phyloP scores from a whole-genome alignment of 148 eudicot species.

The Persicaria maculosa region DNA sequence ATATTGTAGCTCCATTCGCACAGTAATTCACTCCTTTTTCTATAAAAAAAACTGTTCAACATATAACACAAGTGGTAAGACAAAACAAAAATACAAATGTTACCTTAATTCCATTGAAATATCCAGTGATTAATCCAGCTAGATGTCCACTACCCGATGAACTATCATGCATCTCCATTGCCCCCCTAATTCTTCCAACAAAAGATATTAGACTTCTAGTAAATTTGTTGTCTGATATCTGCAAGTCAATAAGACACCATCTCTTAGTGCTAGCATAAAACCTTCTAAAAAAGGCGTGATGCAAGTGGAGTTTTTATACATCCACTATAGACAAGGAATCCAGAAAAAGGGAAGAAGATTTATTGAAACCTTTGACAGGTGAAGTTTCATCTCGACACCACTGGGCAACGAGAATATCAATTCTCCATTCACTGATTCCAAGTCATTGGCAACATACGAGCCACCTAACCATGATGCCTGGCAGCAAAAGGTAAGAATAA shows the following conservation, averaged over 20 bases:
- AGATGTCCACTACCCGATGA: conserved; percentile 31
- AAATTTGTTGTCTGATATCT: conserved; percentile 69
- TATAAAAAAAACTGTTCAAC: not conserved
- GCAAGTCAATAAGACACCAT: conserved; percentile 18
- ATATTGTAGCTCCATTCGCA: not conserved
- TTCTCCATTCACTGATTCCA: conserved; percentile 55
- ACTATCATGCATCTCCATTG: conserved; percentile 34
- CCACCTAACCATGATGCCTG: conserved; percentile 92
- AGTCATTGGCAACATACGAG: conserved; percentile 39
- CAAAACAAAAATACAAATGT: not conserved
- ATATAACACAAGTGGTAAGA: not conserved
- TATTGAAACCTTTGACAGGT: conserved; percentile 59
- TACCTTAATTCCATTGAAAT: conserved; percentile 85
- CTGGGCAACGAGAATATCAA: conserved; percentile 50
- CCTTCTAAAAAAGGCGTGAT: not conserved
- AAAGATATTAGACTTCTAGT: conserved; percentile 40
- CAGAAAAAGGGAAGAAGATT: conserved; percentile 6
- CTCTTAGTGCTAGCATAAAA: not conserved
- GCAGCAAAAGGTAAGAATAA: conserved; percentile 7
- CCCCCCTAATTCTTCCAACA: conserved; percentile 30
- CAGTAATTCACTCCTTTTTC: not conserved
- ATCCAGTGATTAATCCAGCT: conserved; percentile 67
- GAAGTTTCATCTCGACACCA: conserved; percentile 58
- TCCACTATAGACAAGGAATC: not conserved
- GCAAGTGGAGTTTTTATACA: not conserved